A percentile compares a stretch with the other conserved stretches of the same genome.
These are phyloP conservation scores for Erucastrum elatum DNA, from an alignment of 345 rosid genomes.

Conservation along the genomic window DNA sequence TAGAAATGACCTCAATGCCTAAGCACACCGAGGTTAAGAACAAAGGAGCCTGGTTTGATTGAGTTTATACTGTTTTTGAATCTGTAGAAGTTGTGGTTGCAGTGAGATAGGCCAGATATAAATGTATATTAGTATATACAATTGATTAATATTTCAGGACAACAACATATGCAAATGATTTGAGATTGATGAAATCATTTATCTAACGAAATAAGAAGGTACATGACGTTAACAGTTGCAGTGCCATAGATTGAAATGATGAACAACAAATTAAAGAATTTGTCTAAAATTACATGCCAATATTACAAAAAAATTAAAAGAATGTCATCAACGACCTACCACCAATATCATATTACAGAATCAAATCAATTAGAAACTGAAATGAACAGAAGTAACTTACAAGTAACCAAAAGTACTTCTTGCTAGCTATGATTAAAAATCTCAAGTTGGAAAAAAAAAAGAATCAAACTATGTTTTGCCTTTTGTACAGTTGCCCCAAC, in stretches of 20 bases:
- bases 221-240: not conserved
- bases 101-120: not conserved
- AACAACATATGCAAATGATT: not conserved
- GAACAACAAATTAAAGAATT: conserved; percentile 24
- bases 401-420: conserved; percentile 23
- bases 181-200: not conserved
- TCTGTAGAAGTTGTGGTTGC: conserved; percentile 73
- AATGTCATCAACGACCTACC: conserved; percentile 4
- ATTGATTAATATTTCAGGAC: not conserved
- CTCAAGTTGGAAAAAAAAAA: conserved; percentile 3
- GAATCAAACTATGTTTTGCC: conserved; percentile 8
- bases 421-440: conserved; percentile 12
- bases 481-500: conserved; percentile 36
- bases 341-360: conserved; percentile 29
- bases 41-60: conserved; percentile 78
- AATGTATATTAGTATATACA: not conserved
- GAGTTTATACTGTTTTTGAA: conserved; percentile 76
- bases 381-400: conserved; percentile 25
- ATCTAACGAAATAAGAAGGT: not conserved
- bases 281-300: conserved; percentile 18
- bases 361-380: conserved; percentile 24
- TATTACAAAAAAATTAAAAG: not conserved
- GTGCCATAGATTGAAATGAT: conserved; percentile 15
- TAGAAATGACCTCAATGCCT: conserved; percentile 38
- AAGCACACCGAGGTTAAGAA: conserved; percentile 74